Base-by-base conservation (phyloP, 2,329 filamentous ascomycete species). In the Aspergillus intermedius region DNA sequence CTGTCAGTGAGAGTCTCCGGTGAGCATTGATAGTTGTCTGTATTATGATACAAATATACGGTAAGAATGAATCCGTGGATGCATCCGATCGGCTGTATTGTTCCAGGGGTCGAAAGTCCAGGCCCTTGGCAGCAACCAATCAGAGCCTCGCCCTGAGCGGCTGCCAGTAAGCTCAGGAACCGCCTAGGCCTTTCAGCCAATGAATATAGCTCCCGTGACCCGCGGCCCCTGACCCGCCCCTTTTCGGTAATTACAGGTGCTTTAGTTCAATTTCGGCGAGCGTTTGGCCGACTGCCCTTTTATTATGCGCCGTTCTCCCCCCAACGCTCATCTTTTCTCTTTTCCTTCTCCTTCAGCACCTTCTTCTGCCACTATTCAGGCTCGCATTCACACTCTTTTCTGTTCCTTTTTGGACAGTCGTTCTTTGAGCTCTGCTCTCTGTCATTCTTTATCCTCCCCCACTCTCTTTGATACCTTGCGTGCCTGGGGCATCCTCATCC, bases 161-260 rank as follows among this genome's bases (percentile, higher is more conserved):
- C 37, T 44, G 25, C 37, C 35, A 44, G 34, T 32, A 32, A 44
- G 39, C 47, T 53, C 54, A 56, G 57, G 56, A 47, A 55, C 56
- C 51, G 34, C 49, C 48, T 13, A 12, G 28, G 13, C 19, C 17
- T 10, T 1, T 1, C 35, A 12, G 3, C 55, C 57, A 59, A 59
- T 59, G n/a, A 51, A 1, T 3, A 4, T 5, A 3, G 7, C 3
- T 8, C 10, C 17, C 28, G 12, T 3, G 22, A 17, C 22, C 42
- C n/a, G 39, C 28, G 23, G 48, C 54, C 51, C 55, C 50, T 57
- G 54, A 56, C 51, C 49, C 44, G 48, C 54, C 57, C 54, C 52
- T 57, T 55, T 57, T 56, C 42, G 30, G 42, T 37, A 34, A 47
- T 51, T 51, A 40, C 37, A 10, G 25, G 12, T 5, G 9, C 12